phyloP scores from a whole-genome alignment of 2,329 filamentous ascomycete genomes.

The Clonostachys byssicola region DNA sequence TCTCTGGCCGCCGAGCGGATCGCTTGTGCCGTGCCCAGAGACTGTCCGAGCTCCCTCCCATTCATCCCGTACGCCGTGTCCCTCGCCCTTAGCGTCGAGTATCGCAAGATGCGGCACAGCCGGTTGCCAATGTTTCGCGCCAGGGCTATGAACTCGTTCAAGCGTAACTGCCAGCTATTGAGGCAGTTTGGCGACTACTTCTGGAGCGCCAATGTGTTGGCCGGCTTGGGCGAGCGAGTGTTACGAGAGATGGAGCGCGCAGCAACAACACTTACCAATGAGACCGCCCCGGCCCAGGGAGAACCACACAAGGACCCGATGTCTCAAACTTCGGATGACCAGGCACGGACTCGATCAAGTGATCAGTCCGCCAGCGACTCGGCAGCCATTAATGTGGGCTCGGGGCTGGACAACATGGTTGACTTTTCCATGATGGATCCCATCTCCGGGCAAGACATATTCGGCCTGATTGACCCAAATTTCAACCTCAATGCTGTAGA shows the following conservation, averaged over 20 bases:
- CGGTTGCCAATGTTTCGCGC: slow-evolving; percentile 53
- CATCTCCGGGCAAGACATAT: slow-evolving; percentile 46
- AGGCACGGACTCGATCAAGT: slow-evolving; percentile 9
- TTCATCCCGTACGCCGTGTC: slow-evolving; percentile 60
- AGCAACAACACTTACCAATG: slow-evolving; percentile 36
- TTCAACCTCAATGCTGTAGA: slow-evolving; percentile 51
- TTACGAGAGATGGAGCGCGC: slow-evolving; percentile 52
- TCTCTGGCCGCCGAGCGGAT: slow-evolving; percentile 56
- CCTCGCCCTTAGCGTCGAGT: slow-evolving; percentile 56
- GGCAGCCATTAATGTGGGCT: slow-evolving; percentile 14
- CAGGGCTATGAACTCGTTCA: slow-evolving; percentile 50
- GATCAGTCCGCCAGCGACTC: slow-evolving; percentile 15
- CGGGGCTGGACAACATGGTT: slow-evolving; percentile 23
- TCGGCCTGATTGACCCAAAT: slow-evolving; percentile 49
- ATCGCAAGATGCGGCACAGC: slow-evolving; percentile 60
- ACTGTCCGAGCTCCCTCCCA: slow-evolving; percentile 48
- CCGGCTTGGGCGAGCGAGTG: slow-evolving; percentile 49
- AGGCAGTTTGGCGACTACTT: slow-evolving; percentile 51
- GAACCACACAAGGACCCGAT: slow-evolving; percentile 3
- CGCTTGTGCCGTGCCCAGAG: slow-evolving; percentile 45
- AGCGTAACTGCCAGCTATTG: slow-evolving; percentile 48
- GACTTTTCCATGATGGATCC: slow-evolving; percentile 37
- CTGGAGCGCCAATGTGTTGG: slow-evolving; percentile 51
- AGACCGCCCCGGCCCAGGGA: slow-evolving; percentile 17
- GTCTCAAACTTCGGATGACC: background rate